These are phyloP conservation scores for Hymenoscyphus scutula DNA, from an alignment of 2,329 filamentous ascomycete genomes.

Conservation along the genomic window DNA sequence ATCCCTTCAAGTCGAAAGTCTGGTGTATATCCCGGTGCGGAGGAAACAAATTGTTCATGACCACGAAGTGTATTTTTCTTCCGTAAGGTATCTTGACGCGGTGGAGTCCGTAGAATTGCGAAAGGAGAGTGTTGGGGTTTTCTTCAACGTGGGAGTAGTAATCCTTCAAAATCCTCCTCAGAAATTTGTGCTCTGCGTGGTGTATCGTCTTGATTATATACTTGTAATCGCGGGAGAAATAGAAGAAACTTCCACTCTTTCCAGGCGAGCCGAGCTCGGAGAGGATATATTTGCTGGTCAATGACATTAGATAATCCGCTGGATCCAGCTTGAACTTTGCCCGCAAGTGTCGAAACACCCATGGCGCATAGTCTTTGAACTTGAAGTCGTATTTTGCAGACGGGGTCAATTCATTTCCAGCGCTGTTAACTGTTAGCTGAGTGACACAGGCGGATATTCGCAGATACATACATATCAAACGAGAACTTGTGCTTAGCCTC, in stretches of 20 bases:
- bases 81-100: conserved; percentile 98
- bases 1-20: conserved; percentile 96
- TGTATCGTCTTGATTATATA: conserved; percentile 99
- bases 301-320: conserved; percentile 95
- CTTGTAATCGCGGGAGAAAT: conserved; percentile 98
- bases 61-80: conserved; percentile 97
- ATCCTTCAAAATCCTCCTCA: conserved; percentile 79
- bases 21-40: conserved; percentile 96
- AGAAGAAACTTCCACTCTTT: conserved; percentile 99
- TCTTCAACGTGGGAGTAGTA: conserved; percentile 91
- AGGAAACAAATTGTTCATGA: conserved; percentile 99
- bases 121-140: conserved; percentile 95
- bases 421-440: conserved; percentile 53
- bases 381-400: conserved; percentile 99
- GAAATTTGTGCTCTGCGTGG: conserved; percentile 86
- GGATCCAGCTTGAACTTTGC: conserved; percentile 87
- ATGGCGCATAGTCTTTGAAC: conserved; percentile 99
- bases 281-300: conserved; percentile 97
- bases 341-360: conserved; percentile 94
- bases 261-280: conserved; percentile 95
- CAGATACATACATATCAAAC: conserved; percentile 80
- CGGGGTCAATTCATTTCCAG: conserved; percentile 93
- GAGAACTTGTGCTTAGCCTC: conserved; percentile 94
- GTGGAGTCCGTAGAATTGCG: conserved; percentile 96
- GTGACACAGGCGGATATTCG: not conserved